Base-by-base conservation (phyloP, 2,329 filamentous ascomycete genomes). In the Diaporthe amygdali region DNA sequence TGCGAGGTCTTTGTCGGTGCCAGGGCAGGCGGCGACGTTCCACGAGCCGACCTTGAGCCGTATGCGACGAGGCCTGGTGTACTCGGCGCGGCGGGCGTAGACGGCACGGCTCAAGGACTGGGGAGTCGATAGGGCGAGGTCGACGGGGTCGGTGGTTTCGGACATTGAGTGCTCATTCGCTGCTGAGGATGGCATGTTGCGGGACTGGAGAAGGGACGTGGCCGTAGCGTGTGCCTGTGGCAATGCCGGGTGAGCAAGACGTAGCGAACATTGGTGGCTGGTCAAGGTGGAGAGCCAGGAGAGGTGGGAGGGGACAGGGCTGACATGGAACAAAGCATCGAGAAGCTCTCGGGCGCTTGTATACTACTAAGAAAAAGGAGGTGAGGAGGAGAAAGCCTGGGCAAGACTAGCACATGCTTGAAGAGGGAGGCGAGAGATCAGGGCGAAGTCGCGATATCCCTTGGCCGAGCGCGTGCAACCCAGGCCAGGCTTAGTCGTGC, bases 31-130 rank as follows among this genome's bases (percentile, higher is more conserved):
- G 5, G 95, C 96, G 20, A 97, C 94, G 81, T 99, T 99, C 96
- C 96, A 99, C 0, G 94, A 93, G 51, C 96, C 96, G 66, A 99
- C 88, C 82, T 98, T 98, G 81, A 99, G 89, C 74, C 91, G 92
- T 76, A 97, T 90, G 64, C 88, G 88, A 79, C 91, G 91, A 52
- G 91, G 89, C 46, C 91, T 89, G 32, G 93, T 92, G 80, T 95
- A 99, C 80, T 98, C 95, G 61, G 89, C 84, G 77, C 91, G 89
- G 68, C 96, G 89, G 47, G 93, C 91, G 78, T 92, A 89, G 47
- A 98, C 85, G 37, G 89, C 89, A 73, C 84, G 85, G 55, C 89
- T 89, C n/a, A 92, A 87, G 4, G 90, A 91, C 67, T 87, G 85
- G 1, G 87, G 88, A 46, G 83, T 85, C 12, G 79, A 79, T n/a